phyloP scores from a whole-genome alignment of 1,284 basidiomycete genomes.

The Amylostereum areolatum region DNA sequence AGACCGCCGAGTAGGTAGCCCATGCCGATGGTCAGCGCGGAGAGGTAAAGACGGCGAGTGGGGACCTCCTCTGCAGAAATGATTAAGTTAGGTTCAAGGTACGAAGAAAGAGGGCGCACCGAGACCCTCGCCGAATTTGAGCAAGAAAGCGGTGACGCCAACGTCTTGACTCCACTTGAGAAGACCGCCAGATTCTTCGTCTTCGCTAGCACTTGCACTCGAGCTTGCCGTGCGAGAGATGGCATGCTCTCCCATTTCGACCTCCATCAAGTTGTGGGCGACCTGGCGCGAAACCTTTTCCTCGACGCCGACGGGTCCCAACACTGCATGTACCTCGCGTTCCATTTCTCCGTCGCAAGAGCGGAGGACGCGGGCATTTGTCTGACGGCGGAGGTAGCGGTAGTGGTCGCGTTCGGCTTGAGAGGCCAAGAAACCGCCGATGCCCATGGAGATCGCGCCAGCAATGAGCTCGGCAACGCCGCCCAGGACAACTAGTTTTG shows the following conservation, averaged over 20 bases:
- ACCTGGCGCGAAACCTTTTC: slow-evolving; percentile 76
- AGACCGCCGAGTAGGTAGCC: slow-evolving; percentile 84
- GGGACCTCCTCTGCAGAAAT: slow-evolving; percentile 57
- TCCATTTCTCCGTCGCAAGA: slow-evolving; percentile 94
- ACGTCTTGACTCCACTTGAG: slow-evolving; percentile 66
- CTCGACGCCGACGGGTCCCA: slow-evolving; percentile 86
- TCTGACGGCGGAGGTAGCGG: slow-evolving; percentile 73
- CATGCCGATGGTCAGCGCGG: slow-evolving; percentile 89
- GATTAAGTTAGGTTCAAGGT: neutral
- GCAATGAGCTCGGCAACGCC: slow-evolving; percentile 91
- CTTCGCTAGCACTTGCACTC: slow-evolving; percentile 30
- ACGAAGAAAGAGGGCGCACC: slow-evolving; percentile 38
- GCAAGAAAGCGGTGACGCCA: slow-evolving; percentile 84
- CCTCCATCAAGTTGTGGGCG: slow-evolving; percentile 64
- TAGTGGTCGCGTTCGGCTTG: slow-evolving; percentile 96
- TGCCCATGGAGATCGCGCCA: slow-evolving; percentile 96
- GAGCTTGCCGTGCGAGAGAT: slow-evolving; percentile 16
- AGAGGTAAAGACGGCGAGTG: slow-evolving; percentile 54
- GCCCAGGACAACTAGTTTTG: slow-evolving; percentile 84
- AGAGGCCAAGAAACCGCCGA: slow-evolving; percentile 95
- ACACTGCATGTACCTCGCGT: slow-evolving; percentile 85
- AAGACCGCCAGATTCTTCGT: slow-evolving; percentile 35
- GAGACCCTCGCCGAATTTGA: slow-evolving; percentile 89
- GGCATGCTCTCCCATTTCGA: slow-evolving; percentile 43
- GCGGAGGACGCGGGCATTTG: slow-evolving; percentile 76